Conservation (phyloP, 192 early-diverging fungal genomes). For the Jimgerdemannia lactiflua region DNA sequence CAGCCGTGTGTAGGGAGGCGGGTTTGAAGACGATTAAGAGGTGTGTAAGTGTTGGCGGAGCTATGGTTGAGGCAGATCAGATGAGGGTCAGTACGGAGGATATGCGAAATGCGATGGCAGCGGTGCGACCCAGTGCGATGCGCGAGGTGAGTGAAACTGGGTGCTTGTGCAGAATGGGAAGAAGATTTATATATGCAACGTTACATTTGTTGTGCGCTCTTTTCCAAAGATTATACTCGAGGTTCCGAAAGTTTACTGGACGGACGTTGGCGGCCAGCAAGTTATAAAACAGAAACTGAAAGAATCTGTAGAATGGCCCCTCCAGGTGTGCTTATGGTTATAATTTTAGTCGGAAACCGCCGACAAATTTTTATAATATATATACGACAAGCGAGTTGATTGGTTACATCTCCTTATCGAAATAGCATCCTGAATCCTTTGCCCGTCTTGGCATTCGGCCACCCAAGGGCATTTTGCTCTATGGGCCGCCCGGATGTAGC, state of each 20-base stretch:
- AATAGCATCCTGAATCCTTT: conserved; percentile 90
- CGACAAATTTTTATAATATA: neutral
- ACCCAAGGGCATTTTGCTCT: conserved; percentile 96
- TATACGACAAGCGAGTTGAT: neutral
- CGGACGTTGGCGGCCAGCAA: conserved; percentile 91
- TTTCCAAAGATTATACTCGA: conserved; percentile 70
- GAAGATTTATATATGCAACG: too few species aligned
- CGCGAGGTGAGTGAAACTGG: neutral
- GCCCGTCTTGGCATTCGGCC: conserved; percentile 85
- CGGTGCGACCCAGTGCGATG: conserved; percentile 66
- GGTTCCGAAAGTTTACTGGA: conserved; percentile 92
- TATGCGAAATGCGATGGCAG: conserved; percentile 50
- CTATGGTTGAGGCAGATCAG: conserved; percentile 6
- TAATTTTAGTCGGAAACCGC: too few species aligned
- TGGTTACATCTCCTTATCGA: neutral
- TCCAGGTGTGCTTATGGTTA: conserved; percentile 53
- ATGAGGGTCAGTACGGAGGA: conserved; percentile 52
- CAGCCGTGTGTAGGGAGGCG: conserved; percentile 83
- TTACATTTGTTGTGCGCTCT: neutral
- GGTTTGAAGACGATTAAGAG: conserved; percentile 76
- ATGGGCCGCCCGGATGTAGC: conserved; percentile 97
- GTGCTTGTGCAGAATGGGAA: neutral
- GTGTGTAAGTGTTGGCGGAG: neutral
- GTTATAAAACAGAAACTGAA: conserved; percentile 88
- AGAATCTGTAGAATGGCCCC: conserved; percentile 98